These are phyloP conservation scores for Erysiphe pulchra DNA, from an alignment of 2,329 filamentous ascomycete species.

Conservation along the genomic window DNA sequence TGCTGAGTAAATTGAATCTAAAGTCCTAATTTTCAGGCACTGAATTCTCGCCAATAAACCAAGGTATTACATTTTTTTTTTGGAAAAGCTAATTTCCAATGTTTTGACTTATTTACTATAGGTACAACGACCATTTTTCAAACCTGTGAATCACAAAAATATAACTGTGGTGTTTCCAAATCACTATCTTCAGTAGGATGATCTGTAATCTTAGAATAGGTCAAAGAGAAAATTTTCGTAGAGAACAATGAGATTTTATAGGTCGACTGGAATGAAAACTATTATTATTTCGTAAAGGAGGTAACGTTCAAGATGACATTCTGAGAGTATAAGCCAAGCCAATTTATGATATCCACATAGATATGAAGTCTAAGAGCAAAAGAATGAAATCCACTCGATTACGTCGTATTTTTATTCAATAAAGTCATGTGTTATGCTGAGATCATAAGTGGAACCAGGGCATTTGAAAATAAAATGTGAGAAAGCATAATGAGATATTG, in stretches of 20 bases:
- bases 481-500: constrained; percentile 6
- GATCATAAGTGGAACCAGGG: constrained; percentile 11
- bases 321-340: constrained; percentile 10
- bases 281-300: constrained; percentile 4
- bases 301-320: constrained; percentile 12
- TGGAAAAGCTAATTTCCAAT: not conserved
- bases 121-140: constrained; percentile 5
- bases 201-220: constrained; percentile 20
- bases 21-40: not conserved
- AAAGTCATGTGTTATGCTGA: constrained; percentile 6
- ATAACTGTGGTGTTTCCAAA: constrained; percentile 38
- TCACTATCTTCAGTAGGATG: constrained; percentile 30
- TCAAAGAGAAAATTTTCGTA: constrained; percentile 14
- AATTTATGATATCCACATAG: constrained; percentile 12
- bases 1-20: not conserved
- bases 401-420: constrained; percentile 12
- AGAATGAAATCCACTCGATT: constrained; percentile 11
- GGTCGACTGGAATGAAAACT: constrained; percentile 6
- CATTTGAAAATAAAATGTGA: constrained; percentile 8
- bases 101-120: not conserved
- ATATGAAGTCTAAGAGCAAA: constrained; percentile 14
- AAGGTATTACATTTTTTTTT: not conserved
- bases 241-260: constrained; percentile 13
- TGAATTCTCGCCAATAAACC: not conserved
- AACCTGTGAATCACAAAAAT: constrained; percentile 20